Conservation (phyloP, 306 rosid species). For the Hylodesmum podocarpum region DNA sequence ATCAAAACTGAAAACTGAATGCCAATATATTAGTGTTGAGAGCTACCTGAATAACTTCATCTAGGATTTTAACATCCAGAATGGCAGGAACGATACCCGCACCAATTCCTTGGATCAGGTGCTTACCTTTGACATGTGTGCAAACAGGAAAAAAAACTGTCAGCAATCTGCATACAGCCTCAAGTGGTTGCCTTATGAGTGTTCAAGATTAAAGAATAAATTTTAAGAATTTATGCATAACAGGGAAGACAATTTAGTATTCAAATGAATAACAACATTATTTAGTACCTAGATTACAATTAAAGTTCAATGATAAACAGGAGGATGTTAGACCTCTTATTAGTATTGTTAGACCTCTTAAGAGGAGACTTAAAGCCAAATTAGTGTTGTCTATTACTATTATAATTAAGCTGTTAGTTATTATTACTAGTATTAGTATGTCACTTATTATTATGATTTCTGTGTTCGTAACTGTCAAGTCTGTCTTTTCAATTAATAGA, state of each 20-base stretch:
- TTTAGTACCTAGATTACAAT: neutral
- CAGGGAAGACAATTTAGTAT: neutral
- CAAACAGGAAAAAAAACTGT: neutral
- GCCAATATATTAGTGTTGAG: constrained; percentile 5
- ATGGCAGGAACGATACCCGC: constrained; percentile 56
- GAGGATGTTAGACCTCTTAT: too few relatives aligned
- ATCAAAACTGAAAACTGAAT: constrained; percentile 22
- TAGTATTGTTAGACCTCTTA: too few relatives aligned
- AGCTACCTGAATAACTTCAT: constrained; percentile 69
- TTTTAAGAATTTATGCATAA: neutral
- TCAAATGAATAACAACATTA: neutral
- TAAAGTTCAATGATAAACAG: neutral
- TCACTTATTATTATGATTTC: too few relatives aligned
- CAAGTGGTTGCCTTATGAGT: neutral
- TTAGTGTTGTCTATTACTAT: too few relatives aligned
- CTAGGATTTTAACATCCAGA: constrained; percentile 55
- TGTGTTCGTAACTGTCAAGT: too few relatives aligned
- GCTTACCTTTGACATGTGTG: constrained; percentile 51
- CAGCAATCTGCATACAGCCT: neutral
- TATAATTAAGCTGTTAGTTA: too few relatives aligned
- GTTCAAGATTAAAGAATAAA: neutral
- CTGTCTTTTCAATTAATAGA: too few relatives aligned
- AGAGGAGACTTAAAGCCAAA: too few relatives aligned
- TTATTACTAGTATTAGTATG: too few relatives aligned
- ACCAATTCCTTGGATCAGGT: constrained; percentile 80